These are phyloP conservation scores for Russula emetica DNA, from an alignment of 768 basidiomycete genomes.

Conservation along the genomic window DNA sequence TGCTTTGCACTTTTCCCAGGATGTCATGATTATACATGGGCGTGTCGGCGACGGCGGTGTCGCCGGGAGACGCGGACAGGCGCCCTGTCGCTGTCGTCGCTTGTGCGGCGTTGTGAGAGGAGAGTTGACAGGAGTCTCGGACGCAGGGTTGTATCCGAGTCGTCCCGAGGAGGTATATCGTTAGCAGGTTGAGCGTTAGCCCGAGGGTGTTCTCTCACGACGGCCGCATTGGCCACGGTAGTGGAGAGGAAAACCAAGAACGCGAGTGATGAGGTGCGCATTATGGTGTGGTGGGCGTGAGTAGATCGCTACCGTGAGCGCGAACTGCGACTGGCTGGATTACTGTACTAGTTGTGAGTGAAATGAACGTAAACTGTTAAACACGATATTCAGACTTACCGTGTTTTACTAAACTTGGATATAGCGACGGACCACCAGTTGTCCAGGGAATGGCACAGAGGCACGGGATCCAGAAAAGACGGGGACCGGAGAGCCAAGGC, in stretches of 20 bases:
- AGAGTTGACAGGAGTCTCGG: constrained; percentile 1
- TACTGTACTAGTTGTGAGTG: background rate
- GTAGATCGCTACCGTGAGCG: background rate
- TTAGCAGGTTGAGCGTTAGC: background rate
- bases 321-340: background rate
- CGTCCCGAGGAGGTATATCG: background rate
- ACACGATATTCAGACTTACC: background rate
- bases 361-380: background rate
- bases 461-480: background rate
- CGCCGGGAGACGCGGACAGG: constrained; percentile 2
- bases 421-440: background rate
- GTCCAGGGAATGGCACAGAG: background rate
- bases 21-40: constrained; percentile 11
- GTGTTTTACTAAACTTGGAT: background rate
- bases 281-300: background rate
- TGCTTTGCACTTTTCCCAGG: background rate
- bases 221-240: constrained; percentile 6
- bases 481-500: background rate
- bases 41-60: constrained; percentile 14
- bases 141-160: background rate
- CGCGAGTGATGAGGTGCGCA: constrained; percentile 2
- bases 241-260: constrained; percentile 10
- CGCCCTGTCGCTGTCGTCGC: background rate
- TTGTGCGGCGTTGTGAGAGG: constrained; percentile 1
- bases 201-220: background rate